Evolutionary conservation across 305 asterid genomes (phyloP).

Genomic region (Ilex paraguariensis): DNA sequence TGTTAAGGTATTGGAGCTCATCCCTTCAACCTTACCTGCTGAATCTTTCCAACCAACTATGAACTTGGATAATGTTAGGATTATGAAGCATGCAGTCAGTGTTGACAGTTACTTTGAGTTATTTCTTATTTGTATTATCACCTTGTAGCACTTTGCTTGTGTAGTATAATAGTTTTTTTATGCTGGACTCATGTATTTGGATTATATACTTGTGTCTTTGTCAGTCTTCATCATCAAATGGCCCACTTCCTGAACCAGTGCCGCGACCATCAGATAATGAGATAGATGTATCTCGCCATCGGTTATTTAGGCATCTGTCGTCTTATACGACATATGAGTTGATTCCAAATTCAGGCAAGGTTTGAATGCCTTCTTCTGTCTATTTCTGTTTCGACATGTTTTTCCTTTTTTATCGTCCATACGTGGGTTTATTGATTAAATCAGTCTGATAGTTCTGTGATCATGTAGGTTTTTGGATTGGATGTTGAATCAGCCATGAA

Average conservation of each 20-base stretch:
- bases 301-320: conserved; percentile 44
- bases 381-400: conserved; percentile 5
- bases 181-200: background rate
- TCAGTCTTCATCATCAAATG: conserved; percentile 43
- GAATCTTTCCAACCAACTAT: conserved; percentile 21
- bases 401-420: conserved; percentile 4
- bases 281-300: conserved; percentile 38
- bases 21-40: conserved; percentile 19
- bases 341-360: conserved; percentile 72
- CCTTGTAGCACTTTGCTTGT: background rate
- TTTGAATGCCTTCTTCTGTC: conserved; percentile 30
- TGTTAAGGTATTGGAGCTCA: conserved; percentile 26
- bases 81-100: conserved; percentile 29
- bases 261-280: conserved; percentile 26
- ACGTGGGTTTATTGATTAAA: background rate
- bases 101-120: background rate
- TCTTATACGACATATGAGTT: conserved; percentile 48
- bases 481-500: conserved; percentile 48
- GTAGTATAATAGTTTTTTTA: background rate
- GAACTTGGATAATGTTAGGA: conserved; percentile 8
- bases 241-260: conserved; percentile 17
- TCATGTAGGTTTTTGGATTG: conserved; percentile 40
- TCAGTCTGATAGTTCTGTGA: conserved; percentile 13
- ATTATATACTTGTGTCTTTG: conserved; percentile 9
- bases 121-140: background rate